phyloP scores from a whole-genome alignment of 768 basidiomycete genomes.

The Pleurotus sapidus region DNA sequence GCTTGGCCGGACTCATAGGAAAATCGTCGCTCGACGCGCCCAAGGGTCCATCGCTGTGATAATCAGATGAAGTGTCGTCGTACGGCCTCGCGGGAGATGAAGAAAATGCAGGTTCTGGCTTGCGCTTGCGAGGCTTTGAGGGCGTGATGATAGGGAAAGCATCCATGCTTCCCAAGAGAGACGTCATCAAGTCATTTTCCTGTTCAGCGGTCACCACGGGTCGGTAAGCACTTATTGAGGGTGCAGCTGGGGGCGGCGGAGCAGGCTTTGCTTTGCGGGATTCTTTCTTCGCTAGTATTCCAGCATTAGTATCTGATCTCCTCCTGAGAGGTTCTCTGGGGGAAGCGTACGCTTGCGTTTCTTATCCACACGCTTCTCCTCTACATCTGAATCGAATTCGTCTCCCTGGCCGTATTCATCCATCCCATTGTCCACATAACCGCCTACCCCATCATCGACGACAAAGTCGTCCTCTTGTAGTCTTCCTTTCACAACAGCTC shows the following conservation, averaged over 20 bases:
- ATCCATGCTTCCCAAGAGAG: slow-evolving; percentile 74
- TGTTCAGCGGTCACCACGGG: slow-evolving; percentile 71
- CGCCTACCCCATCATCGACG: slow-evolving; percentile 86
- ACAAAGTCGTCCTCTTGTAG: slow-evolving; percentile 92
- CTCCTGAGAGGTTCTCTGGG: neutral
- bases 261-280: slow-evolving; percentile 40
- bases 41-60: slow-evolving; percentile 34
- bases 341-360: slow-evolving; percentile 29
- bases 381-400: slow-evolving; percentile 57
- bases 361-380: slow-evolving; percentile 30
- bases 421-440: slow-evolving; percentile 96
- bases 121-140: slow-evolving; percentile 57
- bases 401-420: slow-evolving; percentile 82
- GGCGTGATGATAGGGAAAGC: slow-evolving; percentile 30
- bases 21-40: slow-evolving; percentile 60
- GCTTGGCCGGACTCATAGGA: slow-evolving; percentile 71
- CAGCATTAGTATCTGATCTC: neutral
- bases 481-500: slow-evolving; percentile 76
- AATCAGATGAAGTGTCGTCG: slow-evolving; percentile 47
- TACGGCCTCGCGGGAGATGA: slow-evolving; percentile 35
- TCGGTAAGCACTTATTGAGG: slow-evolving; percentile 79
- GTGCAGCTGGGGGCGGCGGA: slow-evolving; percentile 48
- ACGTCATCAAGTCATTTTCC: slow-evolving; percentile 88
- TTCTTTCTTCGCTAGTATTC: slow-evolving; percentile 27
- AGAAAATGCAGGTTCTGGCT: slow-evolving; percentile 49